Base-by-base conservation (phyloP, 2,329 filamentous ascomycete genomes). In the Colletotrichum ledebouriae region DNA sequence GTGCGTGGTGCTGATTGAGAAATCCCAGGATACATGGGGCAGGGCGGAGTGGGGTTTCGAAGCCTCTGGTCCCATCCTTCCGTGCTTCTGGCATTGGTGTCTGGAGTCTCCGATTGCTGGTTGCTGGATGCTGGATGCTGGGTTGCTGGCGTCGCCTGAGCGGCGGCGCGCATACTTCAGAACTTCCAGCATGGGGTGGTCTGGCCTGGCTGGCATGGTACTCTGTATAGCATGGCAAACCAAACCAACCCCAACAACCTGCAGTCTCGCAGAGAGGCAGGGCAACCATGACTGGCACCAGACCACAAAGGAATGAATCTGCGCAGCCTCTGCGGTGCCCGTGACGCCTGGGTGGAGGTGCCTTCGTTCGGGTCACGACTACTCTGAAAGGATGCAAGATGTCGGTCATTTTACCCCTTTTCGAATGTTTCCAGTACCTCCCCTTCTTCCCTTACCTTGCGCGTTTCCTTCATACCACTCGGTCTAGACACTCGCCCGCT, bases 21-120 rank as follows among this genome's bases (percentile, higher is more conserved):
- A 34, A 53, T 60, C 42, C 63, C 46, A 67, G 59, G 57, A 37
- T 52, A 20, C 58, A 46, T n/a, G 37, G 29, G 46, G 25, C 58
- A 60, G 34, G 20, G 47, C 29, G 20, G 37, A 11, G 58, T 60
- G 58, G 58, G 58, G 58, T 60, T 60, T 60, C 34, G 58, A 60
- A 60, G 47, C 46, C 58, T 60, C 58, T 60, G 34, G 46, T 46
- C n/a, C 33, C 29, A 25, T n/a, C 29, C n/a, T 20, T 20, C 9
- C 29, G 29, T 29, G 29, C 25, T n/a, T 12, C 15, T 56, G 56
- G 56, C 42, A 15, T 46, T 20, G 39, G 25, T 46, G 39, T 58
- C 58, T 44, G 29, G 29, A 29, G 29, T 29, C 29, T 29, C 29
- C 6, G 29, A 6, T 29, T 29, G 4, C 25, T 29, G 25, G 29